These are phyloP conservation scores for Aspergillus sp. DNA, from an alignment of 2,329 filamentous ascomycete genomes.

Conservation along the genomic window DNA sequence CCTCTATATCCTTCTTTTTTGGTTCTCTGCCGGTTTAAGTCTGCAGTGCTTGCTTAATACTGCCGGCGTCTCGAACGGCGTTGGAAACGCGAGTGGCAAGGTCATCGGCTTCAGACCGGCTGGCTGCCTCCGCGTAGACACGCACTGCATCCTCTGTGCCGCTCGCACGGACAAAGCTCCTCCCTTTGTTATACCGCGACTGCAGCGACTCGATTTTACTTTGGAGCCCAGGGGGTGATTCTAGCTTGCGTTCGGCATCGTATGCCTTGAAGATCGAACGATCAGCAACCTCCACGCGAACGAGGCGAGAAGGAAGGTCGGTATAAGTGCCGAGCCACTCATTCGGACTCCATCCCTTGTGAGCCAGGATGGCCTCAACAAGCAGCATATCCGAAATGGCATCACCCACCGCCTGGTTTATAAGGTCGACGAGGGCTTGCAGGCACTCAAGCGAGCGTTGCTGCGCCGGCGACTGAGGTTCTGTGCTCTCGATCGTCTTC, in stretches of 20 bases:
- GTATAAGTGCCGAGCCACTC: slow-evolving; percentile 92
- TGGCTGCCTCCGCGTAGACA: slow-evolving; percentile 91
- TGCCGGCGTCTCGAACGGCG: slow-evolving; percentile 55
- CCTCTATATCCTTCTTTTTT: slow-evolving; percentile 1
- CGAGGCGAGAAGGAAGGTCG: slow-evolving; percentile 90
- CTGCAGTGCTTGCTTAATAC: slow-evolving; percentile 15
- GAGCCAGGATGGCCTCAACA: slow-evolving; percentile 89
- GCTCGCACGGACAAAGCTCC: slow-evolving; percentile 83
- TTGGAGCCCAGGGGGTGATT: slow-evolving; percentile 69
- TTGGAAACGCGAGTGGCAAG: slow-evolving; percentile 73
- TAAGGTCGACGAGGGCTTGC: slow-evolving; percentile 72
- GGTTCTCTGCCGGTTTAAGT: slow-evolving; percentile 1
- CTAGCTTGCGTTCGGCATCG: slow-evolving; percentile 82
- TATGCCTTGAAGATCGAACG: slow-evolving; percentile 84
- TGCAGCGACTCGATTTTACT: slow-evolving; percentile 78
- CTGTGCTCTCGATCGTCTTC: slow-evolving; percentile 64
- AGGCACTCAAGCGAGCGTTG: slow-evolving; percentile 81
- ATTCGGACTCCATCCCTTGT: slow-evolving; percentile 81
- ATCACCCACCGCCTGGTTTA: slow-evolving; percentile 97
- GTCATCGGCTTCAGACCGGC: slow-evolving; percentile 80
- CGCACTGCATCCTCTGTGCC: slow-evolving; percentile 94
- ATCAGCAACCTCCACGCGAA: slow-evolving; percentile 80
- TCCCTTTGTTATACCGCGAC: slow-evolving; percentile 79
- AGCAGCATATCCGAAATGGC: slow-evolving; percentile 92
- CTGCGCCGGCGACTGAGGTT: slow-evolving; percentile 85